phyloP scores from a whole-genome alignment of 2,329 filamentous ascomycete species.

The Ilyonectria sp. region DNA sequence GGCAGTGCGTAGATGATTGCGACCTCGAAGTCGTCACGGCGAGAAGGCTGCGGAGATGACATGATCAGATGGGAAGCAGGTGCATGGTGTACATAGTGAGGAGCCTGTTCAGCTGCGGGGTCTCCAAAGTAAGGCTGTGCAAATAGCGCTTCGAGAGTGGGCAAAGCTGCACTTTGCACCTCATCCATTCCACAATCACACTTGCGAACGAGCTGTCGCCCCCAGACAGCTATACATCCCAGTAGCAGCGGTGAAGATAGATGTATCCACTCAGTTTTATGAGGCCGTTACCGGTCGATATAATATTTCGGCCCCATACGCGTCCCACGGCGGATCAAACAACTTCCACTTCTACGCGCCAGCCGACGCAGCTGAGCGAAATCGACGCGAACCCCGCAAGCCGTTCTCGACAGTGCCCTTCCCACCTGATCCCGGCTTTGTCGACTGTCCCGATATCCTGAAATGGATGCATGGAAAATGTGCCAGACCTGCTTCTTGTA shows the following conservation, averaged over 20 bases:
- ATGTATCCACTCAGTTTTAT: not conserved
- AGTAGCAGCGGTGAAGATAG: not conserved
- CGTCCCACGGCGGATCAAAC: not conserved
- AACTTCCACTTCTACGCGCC: constrained; percentile 4
- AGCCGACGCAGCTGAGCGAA: too few species aligned
- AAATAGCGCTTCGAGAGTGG: not conserved
- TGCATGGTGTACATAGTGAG: too few species aligned
- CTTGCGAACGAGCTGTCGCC: not conserved
- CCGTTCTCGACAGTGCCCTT: constrained; percentile 12
- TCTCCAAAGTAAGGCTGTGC: not conserved
- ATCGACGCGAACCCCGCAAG: not conserved
- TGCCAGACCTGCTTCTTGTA: not conserved
- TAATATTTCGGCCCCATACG: too few species aligned
- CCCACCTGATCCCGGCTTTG: constrained; percentile 3
- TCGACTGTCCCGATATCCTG: constrained; percentile 5
- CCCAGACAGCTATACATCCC: not conserved
- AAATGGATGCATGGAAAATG: not conserved
- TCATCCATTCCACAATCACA: not conserved
- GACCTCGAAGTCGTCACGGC: constrained; percentile 24
- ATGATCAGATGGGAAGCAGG: not conserved
- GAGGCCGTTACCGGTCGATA: not conserved
- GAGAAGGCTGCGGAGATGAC: not conserved
- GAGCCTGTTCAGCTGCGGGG: too few species aligned
- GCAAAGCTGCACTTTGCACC: not conserved
- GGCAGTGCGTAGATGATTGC: too few species aligned